Percentiles rank a stretch among this genome's conserved stretches.
Conservation (phyloP, 2,329 filamentous ascomycete genomes). For the Pleoardoris graminearum region DNA sequence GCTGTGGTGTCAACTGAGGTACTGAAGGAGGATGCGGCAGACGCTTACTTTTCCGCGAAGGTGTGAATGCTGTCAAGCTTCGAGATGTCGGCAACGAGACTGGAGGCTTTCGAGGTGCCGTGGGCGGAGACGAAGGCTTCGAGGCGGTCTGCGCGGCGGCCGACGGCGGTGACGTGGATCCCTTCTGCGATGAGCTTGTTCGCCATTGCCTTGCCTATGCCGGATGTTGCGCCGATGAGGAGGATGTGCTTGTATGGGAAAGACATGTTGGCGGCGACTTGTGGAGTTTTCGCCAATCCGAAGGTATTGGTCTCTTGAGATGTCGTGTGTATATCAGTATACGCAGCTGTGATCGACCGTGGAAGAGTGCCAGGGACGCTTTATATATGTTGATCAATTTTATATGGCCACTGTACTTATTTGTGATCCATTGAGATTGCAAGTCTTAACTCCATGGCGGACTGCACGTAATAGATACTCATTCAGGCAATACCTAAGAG, state of each 20-base stretch:
- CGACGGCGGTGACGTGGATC: conserved; percentile 59
- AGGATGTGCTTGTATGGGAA: conserved; percentile 62
- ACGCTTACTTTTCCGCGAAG: conserved; percentile 47
- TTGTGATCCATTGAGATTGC: not conserved
- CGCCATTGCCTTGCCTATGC: conserved; percentile 57
- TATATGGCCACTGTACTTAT: too few species aligned
- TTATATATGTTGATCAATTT: too few species aligned
- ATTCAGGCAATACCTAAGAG: not conserved
- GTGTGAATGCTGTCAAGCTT: conserved; percentile 48
- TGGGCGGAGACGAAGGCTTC: conserved; percentile 53
- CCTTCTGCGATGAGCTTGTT: conserved; percentile 53
- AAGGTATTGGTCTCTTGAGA: not conserved
- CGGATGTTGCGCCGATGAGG: conserved; percentile 59
- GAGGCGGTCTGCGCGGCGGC: conserved; percentile 57
- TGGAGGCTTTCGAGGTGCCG: conserved; percentile 48
- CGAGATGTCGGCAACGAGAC: conserved; percentile 53
- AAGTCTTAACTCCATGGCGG: conserved; percentile 1
- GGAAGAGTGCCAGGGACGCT: too few species aligned
- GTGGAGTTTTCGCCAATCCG: not conserved
- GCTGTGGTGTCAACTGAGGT: not conserved
- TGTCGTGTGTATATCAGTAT: not conserved
- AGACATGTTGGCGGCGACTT: conserved; percentile 44
- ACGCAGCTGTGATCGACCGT: not conserved
- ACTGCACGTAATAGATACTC: not conserved
- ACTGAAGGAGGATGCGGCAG: not conserved